Conservation (phyloP, 345 rosid species). For the Arabis hirsuta region DNA sequence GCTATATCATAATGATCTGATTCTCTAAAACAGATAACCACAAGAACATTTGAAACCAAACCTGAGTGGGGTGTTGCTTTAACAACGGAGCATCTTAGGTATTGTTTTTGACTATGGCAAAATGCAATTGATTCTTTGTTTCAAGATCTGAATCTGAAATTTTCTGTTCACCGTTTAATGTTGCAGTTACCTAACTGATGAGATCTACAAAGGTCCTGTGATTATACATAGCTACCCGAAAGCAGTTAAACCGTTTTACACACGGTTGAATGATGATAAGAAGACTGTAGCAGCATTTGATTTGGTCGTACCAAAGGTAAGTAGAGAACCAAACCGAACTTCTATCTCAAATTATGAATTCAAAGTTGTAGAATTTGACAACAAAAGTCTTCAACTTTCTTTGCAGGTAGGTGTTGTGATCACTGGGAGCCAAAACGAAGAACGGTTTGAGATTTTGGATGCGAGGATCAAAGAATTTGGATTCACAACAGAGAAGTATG, state of each 20-base stretch:
- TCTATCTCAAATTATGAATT: not conserved
- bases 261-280: conserved; percentile 70
- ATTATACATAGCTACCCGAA: conserved; percentile 69
- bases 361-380: not conserved
- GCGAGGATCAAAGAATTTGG: conserved; percentile 65
- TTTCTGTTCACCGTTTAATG: conserved; percentile 25
- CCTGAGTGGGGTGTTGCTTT: conserved; percentile 68
- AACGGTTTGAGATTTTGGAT: conserved; percentile 56
- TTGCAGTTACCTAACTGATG: conserved; percentile 75
- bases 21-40: conserved; percentile 49
- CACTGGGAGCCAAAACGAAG: conserved; percentile 85
- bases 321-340: conserved; percentile 19
- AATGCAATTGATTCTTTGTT: conserved; percentile 2
- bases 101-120: conserved; percentile 10
- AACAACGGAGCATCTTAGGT: conserved; percentile 84
- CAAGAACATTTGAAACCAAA: conserved; percentile 57
- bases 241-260: conserved; percentile 66
- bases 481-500: conserved; percentile 59
- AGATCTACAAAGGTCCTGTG: conserved; percentile 61
- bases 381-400: conserved; percentile 12
- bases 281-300: conserved; percentile 92
- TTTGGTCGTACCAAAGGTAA: conserved; percentile 81
- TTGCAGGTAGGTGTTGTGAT: conserved; percentile 74
- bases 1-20: conserved; percentile 11
- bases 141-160: conserved; percentile 1